Base-by-base conservation (phyloP, 2,329 filamentous ascomycete genomes). In the Cladophialophora carrionii region DNA sequence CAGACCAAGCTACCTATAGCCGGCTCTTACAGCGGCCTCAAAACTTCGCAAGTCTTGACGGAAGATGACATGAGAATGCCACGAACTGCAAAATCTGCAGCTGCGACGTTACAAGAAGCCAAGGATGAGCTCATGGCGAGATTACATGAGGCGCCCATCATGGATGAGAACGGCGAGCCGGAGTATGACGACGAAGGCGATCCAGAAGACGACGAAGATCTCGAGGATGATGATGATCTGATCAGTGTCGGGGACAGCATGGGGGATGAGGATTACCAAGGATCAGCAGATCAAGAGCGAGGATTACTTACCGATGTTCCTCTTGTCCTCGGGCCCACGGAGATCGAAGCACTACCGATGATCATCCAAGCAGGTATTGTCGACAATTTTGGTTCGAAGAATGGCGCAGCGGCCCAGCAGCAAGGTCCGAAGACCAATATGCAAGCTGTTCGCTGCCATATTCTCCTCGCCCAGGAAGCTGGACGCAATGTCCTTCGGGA, bases 311-410 rank as follows among this genome's bases (percentile, higher is more conserved):
- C 94, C 0, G 94, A 98, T 75, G 92, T 98, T 12, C 94, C 94
- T 32, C 90, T 98, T 70, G 96, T 97, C 43, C 83, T 98, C 32
- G 93, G 96, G 51, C 94, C 94, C 0, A 93, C 92, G 62, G 94
- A 98, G 77, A 97, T 97, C 61, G 94, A 98, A 77, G 93, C 95
- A 5, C 80, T 98, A 60, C 94, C 96, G 62, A 96, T 97, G 93
- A 96, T 97, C 65, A 89, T 98, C 72, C 96, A 97, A 81, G 93
- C 91, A 14, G 96, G 93, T 68, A 96, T 98, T 60, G 87, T 96
- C 24, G 91, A 96, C 65, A 90, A 90, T 65, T 89, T 90, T 69
- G 87, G 88, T 0, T 79, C 87, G 7, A 90, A 88, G 52, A 68
- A 66, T 32, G 64, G 55, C 31, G 52, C 26, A 12, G 32, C 57